Base-by-base conservation (phyloP, 306 rosid species). In the Prinsepia uniflora region DNA sequence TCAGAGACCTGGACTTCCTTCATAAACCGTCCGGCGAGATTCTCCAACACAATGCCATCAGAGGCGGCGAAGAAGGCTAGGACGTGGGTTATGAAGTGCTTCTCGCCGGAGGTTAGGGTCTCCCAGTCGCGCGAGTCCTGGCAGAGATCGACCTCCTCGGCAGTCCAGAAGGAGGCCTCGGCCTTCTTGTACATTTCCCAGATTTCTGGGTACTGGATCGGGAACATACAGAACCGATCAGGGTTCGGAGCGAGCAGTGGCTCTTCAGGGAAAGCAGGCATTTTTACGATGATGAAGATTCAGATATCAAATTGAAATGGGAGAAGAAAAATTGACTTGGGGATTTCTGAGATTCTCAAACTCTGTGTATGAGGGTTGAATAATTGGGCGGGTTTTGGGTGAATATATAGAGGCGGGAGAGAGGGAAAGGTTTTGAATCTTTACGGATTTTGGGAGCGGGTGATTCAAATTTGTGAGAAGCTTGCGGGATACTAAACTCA, bases 101-200 rank as follows among this genome's bases (percentile, higher is more conserved):
- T 85, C 79, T 92, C 98, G 10, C 76, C 98, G 7, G 79, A 70
- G 3, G 91, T 78, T 5, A 92, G 84, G 30, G 71, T 3, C 0
- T 82, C 81, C 96, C 96, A 92, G 22, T 92, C 91, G 12, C 82
- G 71, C 0, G 63, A 3, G 62, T 92, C 96, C 52, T 81, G 84
- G 0, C 90, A 84, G 47, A 92, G 88, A 11, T 92, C 96, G 2
- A 92, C 98, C 68, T 92, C 98, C 77, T 92, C 96, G 2, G 96
- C 92, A 7, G 98, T 88, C 96, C 98, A 86, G 75, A 88, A 92
- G 0, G 98, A 92, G 1, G 98, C 98, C 68, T 88, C 91, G 8
- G 96, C 96, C 72, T 90, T 92, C 82, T 92, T 92, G 81, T 92
- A 92, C 98, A 92, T 92, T 5, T 92, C 96, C 98, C 98, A 92